Conservation (phyloP, 176 grass and related monocot species). For the Aegilops umbellulata region DNA sequence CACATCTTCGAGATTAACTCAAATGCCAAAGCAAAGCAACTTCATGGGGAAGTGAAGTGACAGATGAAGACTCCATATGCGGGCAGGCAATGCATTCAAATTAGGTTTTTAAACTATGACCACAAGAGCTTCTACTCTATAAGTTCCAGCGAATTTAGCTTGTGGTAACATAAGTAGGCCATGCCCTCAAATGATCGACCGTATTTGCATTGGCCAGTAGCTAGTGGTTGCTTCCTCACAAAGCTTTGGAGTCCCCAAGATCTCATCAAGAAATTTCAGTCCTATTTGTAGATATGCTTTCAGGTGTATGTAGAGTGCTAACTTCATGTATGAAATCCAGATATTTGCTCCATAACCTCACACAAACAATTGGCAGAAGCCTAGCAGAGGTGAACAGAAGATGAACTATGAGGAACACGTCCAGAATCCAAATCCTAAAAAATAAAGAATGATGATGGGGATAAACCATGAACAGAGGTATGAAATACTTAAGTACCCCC, state of each 20-base stretch:
- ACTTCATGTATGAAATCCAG: not conserved
- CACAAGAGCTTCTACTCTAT: not conserved
- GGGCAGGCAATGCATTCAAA: not conserved
- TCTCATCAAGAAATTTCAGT: not conserved
- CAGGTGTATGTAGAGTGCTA: not conserved
- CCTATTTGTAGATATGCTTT: not conserved
- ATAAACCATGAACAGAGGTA: not conserved
- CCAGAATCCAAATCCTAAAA: not conserved
- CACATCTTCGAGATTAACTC: not conserved
- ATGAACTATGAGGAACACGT: not conserved
- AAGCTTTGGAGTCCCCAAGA: not conserved
- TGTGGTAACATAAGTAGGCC: not conserved
- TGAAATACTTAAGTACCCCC: not conserved
- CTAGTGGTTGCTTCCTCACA: not conserved
- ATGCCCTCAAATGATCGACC: not conserved
- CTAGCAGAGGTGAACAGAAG: conserved; percentile 1
- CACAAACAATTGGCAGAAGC: not conserved
- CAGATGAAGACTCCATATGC: not conserved
- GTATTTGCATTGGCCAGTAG: not conserved
- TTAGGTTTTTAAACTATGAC: not conserved
- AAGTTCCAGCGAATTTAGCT: not conserved
- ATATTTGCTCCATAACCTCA: not conserved
- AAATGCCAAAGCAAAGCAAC: not conserved
- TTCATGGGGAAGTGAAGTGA: not conserved
- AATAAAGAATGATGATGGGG: not conserved